These are phyloP conservation scores for Pistacia atlantica DNA, from an alignment of 345 rosid genomes.

Conservation along the genomic window DNA sequence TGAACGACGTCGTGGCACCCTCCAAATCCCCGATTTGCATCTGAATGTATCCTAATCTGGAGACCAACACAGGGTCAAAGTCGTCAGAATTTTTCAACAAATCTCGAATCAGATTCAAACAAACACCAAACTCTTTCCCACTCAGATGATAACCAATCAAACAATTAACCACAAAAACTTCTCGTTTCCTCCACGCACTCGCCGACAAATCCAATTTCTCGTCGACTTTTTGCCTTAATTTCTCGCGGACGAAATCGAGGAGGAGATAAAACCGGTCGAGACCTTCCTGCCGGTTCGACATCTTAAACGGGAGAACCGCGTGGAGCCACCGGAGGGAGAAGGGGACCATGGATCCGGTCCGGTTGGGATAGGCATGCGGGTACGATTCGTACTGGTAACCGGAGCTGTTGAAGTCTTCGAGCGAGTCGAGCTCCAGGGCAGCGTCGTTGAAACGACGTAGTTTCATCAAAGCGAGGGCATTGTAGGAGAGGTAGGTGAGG, in stretches of 20 bases:
- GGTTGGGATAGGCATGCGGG: slow-evolving; percentile 65
- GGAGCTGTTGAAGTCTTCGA: slow-evolving; percentile 74
- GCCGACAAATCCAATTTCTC: slow-evolving; percentile 37
- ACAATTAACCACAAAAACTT: slow-evolving; percentile 62
- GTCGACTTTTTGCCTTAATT: slow-evolving; percentile 33
- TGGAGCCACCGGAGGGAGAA: slow-evolving; percentile 86
- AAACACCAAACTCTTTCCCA: slow-evolving; percentile 65
- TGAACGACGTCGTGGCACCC: slow-evolving; percentile 69
- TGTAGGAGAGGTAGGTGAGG: slow-evolving; percentile 82
- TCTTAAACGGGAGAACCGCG: slow-evolving; percentile 64
- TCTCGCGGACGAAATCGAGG: slow-evolving; percentile 62
- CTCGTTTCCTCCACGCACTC: slow-evolving; percentile 68
- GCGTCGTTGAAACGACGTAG: slow-evolving; percentile 90
- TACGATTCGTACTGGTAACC: slow-evolving; percentile 75
- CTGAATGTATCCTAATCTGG: slow-evolving; percentile 83
- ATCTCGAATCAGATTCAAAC: slow-evolving; percentile 63
- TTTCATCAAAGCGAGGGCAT: slow-evolving; percentile 73
- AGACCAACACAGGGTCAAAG: slow-evolving; percentile 61
- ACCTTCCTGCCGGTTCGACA: slow-evolving; percentile 66
- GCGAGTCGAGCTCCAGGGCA: slow-evolving; percentile 65
- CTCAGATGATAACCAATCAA: slow-evolving; percentile 73
- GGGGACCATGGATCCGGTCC: slow-evolving; percentile 91
- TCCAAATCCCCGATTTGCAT: slow-evolving; percentile 91
- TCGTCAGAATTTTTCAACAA: slow-evolving; percentile 42
- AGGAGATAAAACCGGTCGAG: slow-evolving; percentile 75